A percentile compares a stretch with the other conserved stretches of the same genome.
Conservation (phyloP, 331 rosid genomes). For the Quercus tomentella region DNA sequence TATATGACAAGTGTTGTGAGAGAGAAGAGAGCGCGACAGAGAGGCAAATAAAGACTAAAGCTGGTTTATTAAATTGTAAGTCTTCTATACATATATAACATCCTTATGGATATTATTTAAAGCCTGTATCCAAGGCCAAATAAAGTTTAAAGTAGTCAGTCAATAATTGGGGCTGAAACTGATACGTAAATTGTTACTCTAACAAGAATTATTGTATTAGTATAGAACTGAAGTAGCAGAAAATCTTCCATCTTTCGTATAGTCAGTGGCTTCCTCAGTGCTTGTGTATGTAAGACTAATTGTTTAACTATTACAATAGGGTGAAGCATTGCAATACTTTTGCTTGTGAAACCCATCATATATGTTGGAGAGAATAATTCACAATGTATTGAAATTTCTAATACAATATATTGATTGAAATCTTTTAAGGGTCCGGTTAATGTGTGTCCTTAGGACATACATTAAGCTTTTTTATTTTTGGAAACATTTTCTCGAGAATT, state of each 20-base stretch:
- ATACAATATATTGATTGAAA: constrained; percentile 15
- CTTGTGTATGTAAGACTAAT: too few relatives aligned
- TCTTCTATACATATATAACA: not conserved
- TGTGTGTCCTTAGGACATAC: too few relatives aligned
- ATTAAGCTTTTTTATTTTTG: too few relatives aligned
- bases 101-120: constrained; percentile 3
- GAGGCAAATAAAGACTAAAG: not conserved
- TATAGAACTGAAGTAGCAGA: not conserved
- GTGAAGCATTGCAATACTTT: not conserved
- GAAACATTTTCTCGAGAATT: too few relatives aligned
- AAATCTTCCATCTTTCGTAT: not conserved
- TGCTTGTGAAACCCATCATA: not conserved
- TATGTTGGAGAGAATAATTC: not conserved
- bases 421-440: too few relatives aligned
- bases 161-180: constrained; percentile 24
- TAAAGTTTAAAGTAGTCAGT: constrained; percentile 28
- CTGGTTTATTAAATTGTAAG: constrained; percentile 6
- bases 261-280: not conserved
- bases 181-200: not conserved
- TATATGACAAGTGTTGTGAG: not conserved
- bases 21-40: not conserved
- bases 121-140: constrained; percentile 16
- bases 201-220: not conserved
- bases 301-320: too few relatives aligned
- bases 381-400: not conserved